phyloP scores from a whole-genome alignment of 257 asterid species.

The Nicotiana benthamiana region DNA sequence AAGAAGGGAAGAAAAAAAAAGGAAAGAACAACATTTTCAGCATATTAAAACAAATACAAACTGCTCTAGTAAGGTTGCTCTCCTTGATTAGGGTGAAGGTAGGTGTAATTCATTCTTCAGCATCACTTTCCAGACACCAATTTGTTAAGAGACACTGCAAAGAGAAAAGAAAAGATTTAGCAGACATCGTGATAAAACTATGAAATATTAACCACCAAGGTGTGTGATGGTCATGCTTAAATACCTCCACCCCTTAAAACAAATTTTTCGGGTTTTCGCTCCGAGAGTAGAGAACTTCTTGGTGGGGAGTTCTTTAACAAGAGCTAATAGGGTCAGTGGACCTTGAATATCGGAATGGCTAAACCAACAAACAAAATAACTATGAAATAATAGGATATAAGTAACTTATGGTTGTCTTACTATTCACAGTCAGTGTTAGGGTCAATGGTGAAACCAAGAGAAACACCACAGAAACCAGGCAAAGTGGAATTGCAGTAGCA shows the following conservation, averaged over 20 bases:
- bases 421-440: constrained; percentile 81
- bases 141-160: neutral
- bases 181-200: neutral
- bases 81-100: neutral
- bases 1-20: no score
- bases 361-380: neutral
- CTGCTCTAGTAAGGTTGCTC: neutral
- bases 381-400: neutral
- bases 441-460: constrained; percentile 76
- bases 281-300: neutral
- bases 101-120: neutral
- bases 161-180: neutral
- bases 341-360: neutral
- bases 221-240: neutral
- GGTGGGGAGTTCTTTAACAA: neutral
- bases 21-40: neutral
- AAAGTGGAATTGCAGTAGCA: constrained; percentile 78
- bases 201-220: neutral
- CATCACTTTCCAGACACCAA: neutral
- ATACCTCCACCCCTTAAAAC: neutral
- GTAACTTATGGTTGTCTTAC: constrained; percentile 18
- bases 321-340: no score
- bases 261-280: neutral
- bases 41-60: neutral
- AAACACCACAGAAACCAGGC: constrained; percentile 91